phyloP scores from a whole-genome alignment of 2,329 filamentous ascomycete species.

The Dactylonectria macrodidyma region DNA sequence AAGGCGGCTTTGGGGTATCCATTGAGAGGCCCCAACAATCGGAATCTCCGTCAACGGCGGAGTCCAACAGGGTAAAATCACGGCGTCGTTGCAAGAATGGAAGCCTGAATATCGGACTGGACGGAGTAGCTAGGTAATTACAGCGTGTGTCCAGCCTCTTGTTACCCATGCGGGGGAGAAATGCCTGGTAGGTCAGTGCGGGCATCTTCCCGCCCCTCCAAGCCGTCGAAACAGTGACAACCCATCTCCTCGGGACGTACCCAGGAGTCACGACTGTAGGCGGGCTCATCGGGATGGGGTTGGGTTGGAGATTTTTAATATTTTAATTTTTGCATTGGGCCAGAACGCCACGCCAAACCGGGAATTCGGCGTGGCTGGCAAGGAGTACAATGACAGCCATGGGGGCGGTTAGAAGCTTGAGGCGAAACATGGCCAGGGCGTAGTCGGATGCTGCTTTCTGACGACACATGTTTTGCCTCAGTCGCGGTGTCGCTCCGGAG shows the following conservation, averaged over 20 bases:
- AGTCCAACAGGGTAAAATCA: conserved; percentile 28
- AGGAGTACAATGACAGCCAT: neutral
- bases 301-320: conserved; percentile 10
- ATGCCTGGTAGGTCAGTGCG: conserved; percentile 8
- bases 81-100: conserved; percentile 7
- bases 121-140: neutral
- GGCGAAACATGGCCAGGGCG: conserved; percentile 2
- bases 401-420: conserved; percentile 10
- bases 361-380: conserved; percentile 9
- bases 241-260: conserved; percentile 12
- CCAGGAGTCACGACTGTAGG: conserved; percentile 6
- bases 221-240: conserved; percentile 8
- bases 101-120: neutral
- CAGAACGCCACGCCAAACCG: conserved; percentile 14
- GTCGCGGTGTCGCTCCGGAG: conserved; percentile 27
- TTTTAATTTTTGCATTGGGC: conserved; percentile 4
- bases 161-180: conserved; percentile 3
- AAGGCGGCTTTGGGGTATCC: conserved; percentile 39
- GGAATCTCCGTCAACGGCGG: conserved; percentile 33
- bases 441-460: conserved; percentile 12
- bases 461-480: conserved; percentile 23
- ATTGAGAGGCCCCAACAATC: conserved; percentile 42
- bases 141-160: neutral
- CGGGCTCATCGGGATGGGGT: conserved; percentile 21
- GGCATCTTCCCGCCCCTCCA: conserved; percentile 26